Base-by-base conservation (phyloP, 441 rosid genomes). In the Gossypium schwendimanii region DNA sequence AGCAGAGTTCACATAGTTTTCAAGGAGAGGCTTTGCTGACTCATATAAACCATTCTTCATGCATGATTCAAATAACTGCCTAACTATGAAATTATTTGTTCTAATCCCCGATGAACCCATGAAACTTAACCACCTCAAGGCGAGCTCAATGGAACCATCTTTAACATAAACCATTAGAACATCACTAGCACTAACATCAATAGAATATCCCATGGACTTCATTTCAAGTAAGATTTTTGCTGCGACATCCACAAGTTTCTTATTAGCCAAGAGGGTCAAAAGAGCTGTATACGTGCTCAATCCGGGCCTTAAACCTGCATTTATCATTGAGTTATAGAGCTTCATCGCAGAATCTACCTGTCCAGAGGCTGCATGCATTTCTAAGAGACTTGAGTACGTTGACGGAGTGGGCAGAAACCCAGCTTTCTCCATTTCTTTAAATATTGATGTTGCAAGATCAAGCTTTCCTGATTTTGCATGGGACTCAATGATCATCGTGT, bases 401-500 rank as follows among this genome's bases (percentile, higher is more conserved):
- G 99, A 92, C 2, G 96, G 93, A 36, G 99, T 91, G 1, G 99
- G 97, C 61, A 88, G 82, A 75, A 94, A 94, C 55, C 99, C 99
- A 65, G 97, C 91, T 81, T 82, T 92, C 81, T 94, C 99, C 99
- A 92, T 92, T 66, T 94, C 97, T 47, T 80, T 79, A 55, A 89
- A 94, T 49, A 88, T 80, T 44, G 98, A 86, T 89, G 88, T 88
- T 53, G 99, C 97, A 68, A 81, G 80, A 75, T 94, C 96, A 33
- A 92, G 99, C 85, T 94, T 94, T 77, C 98, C 99, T 2, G 99
- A 91, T 78, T 94, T 92, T 3, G 99, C 98, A 79, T 92, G 98
- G 67, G 99, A 88, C 72, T 94, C 99, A 59, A 89, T 84, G 49
- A 94, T 87, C 88, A 88, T 50, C 0, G 99, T 89, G 79, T 91